Evolutionary conservation across 2,329 filamentous ascomycete species (phyloP).

Genomic region (Gaeumannomyces sp.): DNA sequence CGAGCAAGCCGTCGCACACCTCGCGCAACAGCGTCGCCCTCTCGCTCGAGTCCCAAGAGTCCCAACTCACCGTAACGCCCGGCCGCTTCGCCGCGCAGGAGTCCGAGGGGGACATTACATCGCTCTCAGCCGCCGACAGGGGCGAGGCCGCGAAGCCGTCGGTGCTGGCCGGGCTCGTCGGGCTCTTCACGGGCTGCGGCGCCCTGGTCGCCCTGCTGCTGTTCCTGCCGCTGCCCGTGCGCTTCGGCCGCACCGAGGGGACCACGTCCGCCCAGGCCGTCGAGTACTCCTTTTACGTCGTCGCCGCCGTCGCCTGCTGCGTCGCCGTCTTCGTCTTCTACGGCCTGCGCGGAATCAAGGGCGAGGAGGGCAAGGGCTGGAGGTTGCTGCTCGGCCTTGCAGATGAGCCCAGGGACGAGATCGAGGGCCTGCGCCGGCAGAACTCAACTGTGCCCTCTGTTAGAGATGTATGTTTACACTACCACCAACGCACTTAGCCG

Average conservation of each 20-base stretch:
- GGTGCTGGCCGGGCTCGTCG: slow-evolving; percentile 78
- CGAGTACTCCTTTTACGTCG: slow-evolving; percentile 80
- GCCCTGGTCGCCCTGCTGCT: slow-evolving; percentile 75
- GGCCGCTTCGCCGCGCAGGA: slow-evolving; percentile 39
- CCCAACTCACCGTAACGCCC: slow-evolving; percentile 70
- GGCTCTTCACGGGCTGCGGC: slow-evolving; percentile 86
- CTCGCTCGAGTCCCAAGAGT: slow-evolving; percentile 70
- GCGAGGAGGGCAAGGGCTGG: slow-evolving; percentile 75
- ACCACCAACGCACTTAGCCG: not conserved
- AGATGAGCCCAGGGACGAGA: not conserved
- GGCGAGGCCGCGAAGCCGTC: slow-evolving; percentile 40
- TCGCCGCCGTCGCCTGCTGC: slow-evolving; percentile 63
- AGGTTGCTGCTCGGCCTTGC: slow-evolving; percentile 42
- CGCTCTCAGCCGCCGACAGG: slow-evolving; percentile 17
- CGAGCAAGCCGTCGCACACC: slow-evolving; percentile 30
- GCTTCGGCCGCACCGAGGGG: slow-evolving; percentile 66
- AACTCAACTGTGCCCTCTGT: not conserved
- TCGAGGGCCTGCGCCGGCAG: not conserved
- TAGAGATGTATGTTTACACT: not conserved
- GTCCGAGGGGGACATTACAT: slow-evolving; percentile 1
- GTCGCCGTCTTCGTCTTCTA: slow-evolving; percentile 73
- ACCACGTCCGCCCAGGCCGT: slow-evolving; percentile 69
- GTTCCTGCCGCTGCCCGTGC: slow-evolving; percentile 82
- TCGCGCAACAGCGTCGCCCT: slow-evolving; percentile 54
- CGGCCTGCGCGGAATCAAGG: slow-evolving; percentile 62